Percentiles rank a stretch among this genome's conserved stretches.
Evolutionary conservation across 2,329 filamentous ascomycete genomes (phyloP).

Genomic region (Trichoderma aggressivum): DNA sequence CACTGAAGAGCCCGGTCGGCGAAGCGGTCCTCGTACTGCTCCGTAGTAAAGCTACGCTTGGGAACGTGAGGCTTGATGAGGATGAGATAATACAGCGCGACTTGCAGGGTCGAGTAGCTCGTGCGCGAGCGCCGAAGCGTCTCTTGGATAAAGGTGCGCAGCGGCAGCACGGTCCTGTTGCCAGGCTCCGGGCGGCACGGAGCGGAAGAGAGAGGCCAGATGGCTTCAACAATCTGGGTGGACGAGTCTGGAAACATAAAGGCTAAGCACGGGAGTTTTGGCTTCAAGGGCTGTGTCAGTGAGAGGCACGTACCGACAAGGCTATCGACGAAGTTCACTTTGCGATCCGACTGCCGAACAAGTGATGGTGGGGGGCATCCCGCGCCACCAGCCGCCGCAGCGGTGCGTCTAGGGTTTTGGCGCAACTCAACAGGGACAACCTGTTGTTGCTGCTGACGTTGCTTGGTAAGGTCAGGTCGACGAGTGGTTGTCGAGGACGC

Average conservation of each 20-base stretch:
- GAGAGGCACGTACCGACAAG: constrained; percentile 81
- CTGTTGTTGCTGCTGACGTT: constrained; percentile 20
- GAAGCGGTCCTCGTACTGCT: constrained; percentile 71
- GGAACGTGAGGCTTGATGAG: constrained; percentile 90
- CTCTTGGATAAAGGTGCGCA: constrained; percentile 96
- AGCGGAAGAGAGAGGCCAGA: constrained; percentile 89
- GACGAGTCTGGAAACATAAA: constrained; percentile 71
- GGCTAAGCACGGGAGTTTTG: constrained; percentile 33
- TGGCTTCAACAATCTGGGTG: constrained; percentile 93
- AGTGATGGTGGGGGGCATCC: constrained; percentile 69
- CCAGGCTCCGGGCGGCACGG: constrained; percentile 70
- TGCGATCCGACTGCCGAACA: constrained; percentile 84
- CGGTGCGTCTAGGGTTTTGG: constrained; percentile 60
- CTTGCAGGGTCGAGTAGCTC: constrained; percentile 95
- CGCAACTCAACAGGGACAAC: constrained; percentile 59
- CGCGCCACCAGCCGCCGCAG: constrained; percentile 51
- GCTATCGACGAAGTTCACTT: constrained; percentile 92
- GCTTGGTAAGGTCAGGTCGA: constrained; percentile 22
- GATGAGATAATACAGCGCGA: constrained; percentile 93
- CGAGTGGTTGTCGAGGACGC: constrained; percentile 18
- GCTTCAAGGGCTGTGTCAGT: constrained; percentile 21
- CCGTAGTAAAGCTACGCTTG: constrained; percentile 77
- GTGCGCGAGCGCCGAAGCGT: constrained; percentile 91
- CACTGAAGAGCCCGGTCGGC: constrained; percentile 82
- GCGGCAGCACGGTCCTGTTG: constrained; percentile 74